Conservation (phyloP, 371 early-diverging fungal species). For the Aphelidium insulamus region DNA sequence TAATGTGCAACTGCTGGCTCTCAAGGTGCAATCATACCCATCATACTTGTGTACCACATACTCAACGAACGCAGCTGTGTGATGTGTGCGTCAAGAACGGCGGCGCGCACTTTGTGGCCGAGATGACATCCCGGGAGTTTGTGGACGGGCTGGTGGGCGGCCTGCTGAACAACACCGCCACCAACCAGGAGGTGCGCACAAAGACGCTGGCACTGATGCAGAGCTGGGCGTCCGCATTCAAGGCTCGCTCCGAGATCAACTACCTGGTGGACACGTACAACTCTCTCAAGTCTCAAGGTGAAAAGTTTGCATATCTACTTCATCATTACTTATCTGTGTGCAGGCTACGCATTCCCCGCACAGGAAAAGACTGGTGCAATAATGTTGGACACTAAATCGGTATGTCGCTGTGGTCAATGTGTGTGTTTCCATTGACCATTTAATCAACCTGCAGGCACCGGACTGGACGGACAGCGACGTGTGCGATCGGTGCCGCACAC, state of each 20-base stretch:
- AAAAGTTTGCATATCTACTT: slow-evolving; percentile 10
- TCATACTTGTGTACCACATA: neutral
- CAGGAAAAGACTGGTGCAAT: slow-evolving; percentile 21
- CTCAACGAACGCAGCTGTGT: slow-evolving; percentile 23
- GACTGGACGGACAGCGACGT: slow-evolving; percentile 84
- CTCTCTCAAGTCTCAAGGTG: slow-evolving; percentile 44
- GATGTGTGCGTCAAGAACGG: slow-evolving; percentile 88
- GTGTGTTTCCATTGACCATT: neutral
- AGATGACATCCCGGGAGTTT: slow-evolving; percentile 70
- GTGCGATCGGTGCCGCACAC: slow-evolving; percentile 72
- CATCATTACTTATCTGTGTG: neutral
- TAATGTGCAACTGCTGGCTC: slow-evolving; percentile 67
- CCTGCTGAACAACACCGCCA: too few species aligned
- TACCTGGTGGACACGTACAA: slow-evolving; percentile 52
- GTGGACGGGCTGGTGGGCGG: slow-evolving; percentile 55
- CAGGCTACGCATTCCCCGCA: slow-evolving; percentile 30
- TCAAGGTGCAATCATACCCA: too few species aligned
- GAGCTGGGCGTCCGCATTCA: slow-evolving; percentile 65
- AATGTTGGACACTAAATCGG: slow-evolving; percentile 43
- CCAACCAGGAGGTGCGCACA: slow-evolving; percentile 43
- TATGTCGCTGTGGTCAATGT: slow-evolving; percentile 8
- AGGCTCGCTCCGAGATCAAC: slow-evolving; percentile 37
- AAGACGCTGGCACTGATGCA: slow-evolving; percentile 54
- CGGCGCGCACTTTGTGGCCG: slow-evolving; percentile 58
- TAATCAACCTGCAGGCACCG: slow-evolving; percentile 67